Conservation (phyloP, 1,139 yeast genomes). For the Geotrichum aggregatum region DNA sequence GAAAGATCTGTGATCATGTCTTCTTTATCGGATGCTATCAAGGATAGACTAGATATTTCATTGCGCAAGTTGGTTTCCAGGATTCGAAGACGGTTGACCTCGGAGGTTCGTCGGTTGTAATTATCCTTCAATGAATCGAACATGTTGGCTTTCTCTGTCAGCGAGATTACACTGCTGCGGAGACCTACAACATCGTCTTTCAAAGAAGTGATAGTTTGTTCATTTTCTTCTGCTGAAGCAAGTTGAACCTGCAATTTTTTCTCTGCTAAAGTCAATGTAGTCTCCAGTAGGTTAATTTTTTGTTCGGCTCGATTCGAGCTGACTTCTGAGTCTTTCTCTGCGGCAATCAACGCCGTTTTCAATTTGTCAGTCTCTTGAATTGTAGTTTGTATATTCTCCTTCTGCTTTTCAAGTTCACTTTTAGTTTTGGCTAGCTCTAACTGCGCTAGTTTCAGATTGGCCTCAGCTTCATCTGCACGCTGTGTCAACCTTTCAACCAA, state of each 20-base stretch:
- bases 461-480: slow-evolving; percentile 62
- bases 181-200: slow-evolving; percentile 19
- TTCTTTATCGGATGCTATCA: slow-evolving; percentile 27
- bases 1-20: slow-evolving; percentile 23
- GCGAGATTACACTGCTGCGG: slow-evolving; percentile 1
- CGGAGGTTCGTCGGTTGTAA: slow-evolving; percentile 13
- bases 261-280: slow-evolving; percentile 1
- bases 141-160: slow-evolving; percentile 7
- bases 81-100: slow-evolving; percentile 19
- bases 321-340: no score
- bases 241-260: slow-evolving; percentile 5
- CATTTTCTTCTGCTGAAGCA: slow-evolving; percentile 19
- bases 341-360: no score
- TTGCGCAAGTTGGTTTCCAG: slow-evolving; percentile 27
- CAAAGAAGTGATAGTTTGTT: slow-evolving; percentile 21
- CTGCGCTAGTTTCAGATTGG: slow-evolving; percentile 43
- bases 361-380: neutral
- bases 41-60: slow-evolving; percentile 34
- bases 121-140: slow-evolving; percentile 15
- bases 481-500: slow-evolving; percentile 47
- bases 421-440: neutral
- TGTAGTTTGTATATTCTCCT: no score
- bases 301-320: no score
- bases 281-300: slow-evolving; percentile 2
- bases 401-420: no score